Evolutionary conservation across 2,329 filamentous ascomycete genomes (phyloP).

Genomic region (Fusarium xyrophilum): DNA sequence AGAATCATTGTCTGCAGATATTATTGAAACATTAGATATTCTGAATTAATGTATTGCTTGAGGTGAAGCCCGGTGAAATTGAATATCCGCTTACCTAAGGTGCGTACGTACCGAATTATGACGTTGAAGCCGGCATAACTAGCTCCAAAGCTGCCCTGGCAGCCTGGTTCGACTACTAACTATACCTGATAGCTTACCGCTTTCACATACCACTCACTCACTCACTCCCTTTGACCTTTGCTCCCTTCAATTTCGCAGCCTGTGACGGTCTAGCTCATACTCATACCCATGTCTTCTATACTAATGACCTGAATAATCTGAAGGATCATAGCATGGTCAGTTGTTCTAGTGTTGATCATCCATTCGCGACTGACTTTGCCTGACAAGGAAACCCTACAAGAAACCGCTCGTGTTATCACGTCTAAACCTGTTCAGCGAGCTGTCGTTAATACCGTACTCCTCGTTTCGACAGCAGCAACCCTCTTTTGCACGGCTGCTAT

Average conservation of each 20-base stretch:
- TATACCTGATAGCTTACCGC: neutral
- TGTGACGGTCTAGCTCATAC: neutral
- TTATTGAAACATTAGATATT: neutral
- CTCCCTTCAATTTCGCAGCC: slow-evolving; percentile 12
- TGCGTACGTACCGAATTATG: slow-evolving; percentile 33
- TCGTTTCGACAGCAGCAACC: slow-evolving; percentile 51
- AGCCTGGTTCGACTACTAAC: no score
- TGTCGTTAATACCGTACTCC: slow-evolving; percentile 56
- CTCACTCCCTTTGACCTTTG: slow-evolving; percentile 3
- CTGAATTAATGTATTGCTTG: neutral
- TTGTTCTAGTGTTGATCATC: neutral
- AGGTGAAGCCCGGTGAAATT: neutral
- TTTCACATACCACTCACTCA: slow-evolving; percentile 37
- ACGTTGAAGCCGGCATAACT: slow-evolving; percentile 33
- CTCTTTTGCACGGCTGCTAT: slow-evolving; percentile 58
- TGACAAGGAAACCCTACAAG: slow-evolving; percentile 47
- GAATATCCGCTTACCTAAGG: neutral
- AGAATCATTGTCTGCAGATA: neutral
- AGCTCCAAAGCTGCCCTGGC: slow-evolving; percentile 12
- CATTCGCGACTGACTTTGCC: slow-evolving; percentile 5
- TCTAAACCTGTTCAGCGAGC: slow-evolving; percentile 60
- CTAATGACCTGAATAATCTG: slow-evolving; percentile 4
- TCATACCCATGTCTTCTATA: slow-evolving; percentile 8
- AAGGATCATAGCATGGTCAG: slow-evolving; percentile 30
- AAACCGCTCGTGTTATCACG: slow-evolving; percentile 51